phyloP scores from a whole-genome alignment of 2,329 filamentous ascomycete genomes.

The Epichloe sibirici region DNA sequence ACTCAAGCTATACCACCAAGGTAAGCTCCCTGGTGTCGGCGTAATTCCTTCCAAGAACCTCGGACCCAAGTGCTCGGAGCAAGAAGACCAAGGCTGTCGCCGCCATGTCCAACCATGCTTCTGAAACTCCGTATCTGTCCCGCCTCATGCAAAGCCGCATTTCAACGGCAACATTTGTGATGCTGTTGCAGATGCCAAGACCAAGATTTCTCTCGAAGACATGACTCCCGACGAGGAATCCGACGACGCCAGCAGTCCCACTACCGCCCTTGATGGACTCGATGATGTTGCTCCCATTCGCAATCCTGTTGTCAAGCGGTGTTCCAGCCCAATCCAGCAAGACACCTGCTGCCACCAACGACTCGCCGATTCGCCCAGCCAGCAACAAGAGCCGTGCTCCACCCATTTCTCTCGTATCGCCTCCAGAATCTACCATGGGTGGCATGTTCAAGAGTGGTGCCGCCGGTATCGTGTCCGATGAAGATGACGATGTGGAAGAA shows the following conservation, averaged over 20 bases:
- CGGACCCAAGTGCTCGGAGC: background rate
- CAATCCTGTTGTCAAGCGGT: constrained; percentile 39
- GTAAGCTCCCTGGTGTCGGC: constrained; percentile 36
- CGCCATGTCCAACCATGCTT: constrained; percentile 36
- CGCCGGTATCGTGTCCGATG: constrained; percentile 22
- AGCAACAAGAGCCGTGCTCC: constrained; percentile 43
- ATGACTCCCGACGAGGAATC: constrained; percentile 42
- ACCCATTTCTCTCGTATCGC: constrained; percentile 28
- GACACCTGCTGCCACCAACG: constrained; percentile 28
- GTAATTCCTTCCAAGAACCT: constrained; percentile 29
- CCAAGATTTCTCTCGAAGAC: constrained; percentile 37
- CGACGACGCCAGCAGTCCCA: constrained; percentile 21
- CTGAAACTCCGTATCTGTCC: constrained; percentile 55
- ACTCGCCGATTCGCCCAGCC: constrained; percentile 33
- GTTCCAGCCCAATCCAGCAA: constrained; percentile 46
- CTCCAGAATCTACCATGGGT: constrained; percentile 14
- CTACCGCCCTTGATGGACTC: constrained; percentile 6
- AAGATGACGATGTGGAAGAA: constrained; percentile 42
- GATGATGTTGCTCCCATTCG: constrained; percentile 15
- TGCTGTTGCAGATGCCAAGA: constrained; percentile 47
- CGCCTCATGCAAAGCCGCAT: constrained; percentile 47
- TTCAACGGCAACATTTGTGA: constrained; percentile 47
- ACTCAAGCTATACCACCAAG: constrained; percentile 38
- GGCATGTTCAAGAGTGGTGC: constrained; percentile 12
- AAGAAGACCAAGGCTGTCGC: background rate